phyloP scores from a whole-genome alignment of 176 grass and related monocot genomes.

The Bothriochloa decipiens region DNA sequence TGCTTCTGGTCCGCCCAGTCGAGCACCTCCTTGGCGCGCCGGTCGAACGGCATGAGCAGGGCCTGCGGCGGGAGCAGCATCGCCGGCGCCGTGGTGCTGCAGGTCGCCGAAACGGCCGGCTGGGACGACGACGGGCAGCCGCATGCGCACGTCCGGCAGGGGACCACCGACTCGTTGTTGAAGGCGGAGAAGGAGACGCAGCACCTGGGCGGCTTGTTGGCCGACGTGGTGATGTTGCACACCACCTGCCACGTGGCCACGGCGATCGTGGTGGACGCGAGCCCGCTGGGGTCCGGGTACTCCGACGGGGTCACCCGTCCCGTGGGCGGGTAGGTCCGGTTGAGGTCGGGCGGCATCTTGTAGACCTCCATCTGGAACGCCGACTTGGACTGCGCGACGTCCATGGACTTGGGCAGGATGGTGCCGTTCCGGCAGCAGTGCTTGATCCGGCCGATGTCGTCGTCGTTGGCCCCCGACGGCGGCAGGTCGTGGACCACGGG shows the following conservation, averaged over 20 bases:
- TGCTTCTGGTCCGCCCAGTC: conserved; percentile 46
- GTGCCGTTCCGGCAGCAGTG: conserved; percentile 88
- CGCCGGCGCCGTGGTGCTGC: conserved; percentile 53
- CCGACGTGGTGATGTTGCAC: conserved; percentile 57
- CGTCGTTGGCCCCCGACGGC: conserved; percentile 48
- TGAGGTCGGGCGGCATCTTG: conserved; percentile 87
- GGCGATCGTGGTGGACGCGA: conserved; percentile 47
- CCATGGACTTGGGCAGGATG: conserved; percentile 68
- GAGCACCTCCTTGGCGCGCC: conserved; percentile 40
- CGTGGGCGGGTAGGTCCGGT: conserved; percentile 55
- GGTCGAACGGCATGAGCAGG: conserved; percentile 63
- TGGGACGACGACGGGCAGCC: conserved; percentile 42
- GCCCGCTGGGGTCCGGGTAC: conserved; percentile 62
- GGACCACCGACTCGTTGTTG: conserved; percentile 75
- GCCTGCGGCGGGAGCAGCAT: conserved; percentile 65
- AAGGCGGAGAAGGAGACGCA: conserved; percentile 79
- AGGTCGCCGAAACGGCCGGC: conserved; percentile 15
- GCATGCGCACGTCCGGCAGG: conserved; percentile 86
- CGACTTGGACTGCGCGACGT: conserved; percentile 55
- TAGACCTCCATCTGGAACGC: conserved; percentile 88
- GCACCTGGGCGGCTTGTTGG: conserved; percentile 42
- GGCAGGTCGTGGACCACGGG: conserved; percentile 64
- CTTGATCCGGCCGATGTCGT: conserved; percentile 41
- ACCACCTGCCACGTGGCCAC: conserved; percentile 65
- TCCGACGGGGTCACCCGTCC: conserved; percentile 54